phyloP scores from a whole-genome alignment of 495 filamentous ascomycete genomes.

The Lophiotrema nucula region DNA sequence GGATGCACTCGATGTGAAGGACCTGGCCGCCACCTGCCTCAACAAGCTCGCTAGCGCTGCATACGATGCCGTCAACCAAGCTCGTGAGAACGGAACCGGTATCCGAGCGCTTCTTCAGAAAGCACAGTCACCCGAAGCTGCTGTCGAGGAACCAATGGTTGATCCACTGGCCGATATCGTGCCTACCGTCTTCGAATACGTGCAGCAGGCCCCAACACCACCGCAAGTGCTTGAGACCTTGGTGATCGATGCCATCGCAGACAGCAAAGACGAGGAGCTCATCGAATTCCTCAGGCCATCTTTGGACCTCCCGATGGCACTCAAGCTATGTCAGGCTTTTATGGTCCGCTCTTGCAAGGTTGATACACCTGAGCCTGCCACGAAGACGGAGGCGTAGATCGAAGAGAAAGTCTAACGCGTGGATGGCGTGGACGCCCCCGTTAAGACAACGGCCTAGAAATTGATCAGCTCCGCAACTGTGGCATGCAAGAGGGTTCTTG shows the following conservation, averaged over 20 bases:
- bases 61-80: background rate
- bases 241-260: constrained; percentile 11
- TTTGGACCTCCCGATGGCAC: background rate
- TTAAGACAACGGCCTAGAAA: too few species aligned
- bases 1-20: background rate
- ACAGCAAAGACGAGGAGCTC: background rate
- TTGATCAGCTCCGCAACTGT: too few species aligned
- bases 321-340: background rate
- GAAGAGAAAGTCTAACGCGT: too few species aligned
- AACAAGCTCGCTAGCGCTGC: background rate
- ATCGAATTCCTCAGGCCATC: background rate
- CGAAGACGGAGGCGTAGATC: too few species aligned
- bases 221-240: background rate
- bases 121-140: too few species aligned
- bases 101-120: too few species aligned
- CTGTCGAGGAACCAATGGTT: too few species aligned
- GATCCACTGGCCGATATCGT: background rate
- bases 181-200: constrained; percentile 22
- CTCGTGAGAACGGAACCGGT: background rate
- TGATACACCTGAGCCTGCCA: too few species aligned
- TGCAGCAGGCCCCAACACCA: background rate
- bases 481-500: too few species aligned
- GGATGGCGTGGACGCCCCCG: too few species aligned
- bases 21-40: constrained; percentile 1
- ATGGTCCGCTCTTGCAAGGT: background rate